Base-by-base conservation (phyloP, 2,329 filamentous ascomycete genomes). In the Nannizziopsis arthrosporioides region DNA sequence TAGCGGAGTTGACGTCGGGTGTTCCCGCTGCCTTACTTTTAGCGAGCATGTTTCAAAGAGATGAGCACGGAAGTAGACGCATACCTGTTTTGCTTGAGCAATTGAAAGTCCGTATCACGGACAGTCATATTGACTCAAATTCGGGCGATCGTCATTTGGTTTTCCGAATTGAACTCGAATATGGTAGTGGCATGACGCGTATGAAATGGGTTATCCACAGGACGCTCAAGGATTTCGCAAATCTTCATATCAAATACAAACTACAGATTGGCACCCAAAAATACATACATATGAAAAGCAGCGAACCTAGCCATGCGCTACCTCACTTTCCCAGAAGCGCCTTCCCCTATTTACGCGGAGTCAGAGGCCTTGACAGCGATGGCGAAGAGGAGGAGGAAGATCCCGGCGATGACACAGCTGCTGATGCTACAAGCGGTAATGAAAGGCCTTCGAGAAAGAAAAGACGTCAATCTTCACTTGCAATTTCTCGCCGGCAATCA, bases 151-250 rank as follows among this genome's bases (percentile, higher is more conserved):
- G 89, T 27, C 92, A 96, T 65, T 81, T 85, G 59, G 76, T 92
- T 7, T 94, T 96, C 64, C 83, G 82, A 39, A 89, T 98, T 48
- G 87, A 94, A 57, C 73, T 98, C 12, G 92, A 98, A 63, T 98
- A 98, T 63, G 92, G 92, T 11, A 96, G 85, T 61, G 93, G 92
- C 0, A 79, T 92, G 48, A 95, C 90, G 47, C 78, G 92, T 49
- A 96, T 98, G 93, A 86, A 85, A 61, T 98, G 92, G 92, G 82
- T 85, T 14, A 85, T 98, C 50, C 81, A 87, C 58, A 78, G 92
- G 47, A 89, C 86, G 8, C 77, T 96, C 35, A 76, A 80, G 57
- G 92, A 98, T 62, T 94, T 98, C 57, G 80, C 86, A 57, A 94
- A 95, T 58, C 72, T 98, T 32, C 92, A 98, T 66, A 73, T 88